Percentiles rank a stretch among this genome's conserved stretches.
These are phyloP conservation scores for Iberis amara DNA, from an alignment of 441 rosid species.

Conservation along the genomic window DNA sequence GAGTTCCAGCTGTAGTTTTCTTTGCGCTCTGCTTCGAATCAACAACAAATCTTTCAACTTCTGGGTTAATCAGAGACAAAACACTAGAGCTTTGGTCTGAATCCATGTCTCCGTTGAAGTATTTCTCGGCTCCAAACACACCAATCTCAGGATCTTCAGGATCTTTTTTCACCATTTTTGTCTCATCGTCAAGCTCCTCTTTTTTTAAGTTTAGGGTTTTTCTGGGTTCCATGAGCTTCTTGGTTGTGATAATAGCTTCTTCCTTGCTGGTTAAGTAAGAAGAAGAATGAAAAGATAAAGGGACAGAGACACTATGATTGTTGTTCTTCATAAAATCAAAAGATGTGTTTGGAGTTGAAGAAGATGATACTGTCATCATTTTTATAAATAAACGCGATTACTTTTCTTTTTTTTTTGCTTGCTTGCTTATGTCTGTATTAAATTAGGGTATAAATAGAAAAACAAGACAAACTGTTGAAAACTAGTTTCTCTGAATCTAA, in stretches of 20 bases:
- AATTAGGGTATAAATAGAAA: constrained; percentile 26
- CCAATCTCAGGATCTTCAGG: constrained; percentile 64
- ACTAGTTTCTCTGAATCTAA: constrained; percentile 22
- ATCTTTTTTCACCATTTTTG: constrained; percentile 29
- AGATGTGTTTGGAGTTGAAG: constrained; percentile 28
- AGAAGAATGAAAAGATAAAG: constrained; percentile 35
- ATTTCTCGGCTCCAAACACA: constrained; percentile 75
- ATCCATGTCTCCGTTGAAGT: constrained; percentile 59
- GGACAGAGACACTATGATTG: constrained; percentile 28
- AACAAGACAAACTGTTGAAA: constrained; percentile 18
- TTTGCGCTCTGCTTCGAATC: constrained; percentile 27
- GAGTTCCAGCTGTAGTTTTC: constrained; percentile 38
- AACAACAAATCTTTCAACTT: constrained; percentile 10
- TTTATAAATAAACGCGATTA: constrained; percentile 30
- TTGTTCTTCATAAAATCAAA: constrained; percentile 24
- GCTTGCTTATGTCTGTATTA: constrained; percentile 14
- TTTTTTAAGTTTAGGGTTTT: constrained; percentile 25
- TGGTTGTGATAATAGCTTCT: constrained; percentile 30
- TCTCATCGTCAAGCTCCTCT: constrained; percentile 29
- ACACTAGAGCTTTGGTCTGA: constrained; percentile 43
- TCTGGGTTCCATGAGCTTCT: constrained; percentile 34
- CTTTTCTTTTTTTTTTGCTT: background rate
- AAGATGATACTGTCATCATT: constrained; percentile 25
- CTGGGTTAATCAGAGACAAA: constrained; percentile 26
- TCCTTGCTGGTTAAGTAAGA: constrained; percentile 38